Conservation (phyloP, 2,329 filamentous ascomycete genomes). For the Monosporascus ibericus region DNA sequence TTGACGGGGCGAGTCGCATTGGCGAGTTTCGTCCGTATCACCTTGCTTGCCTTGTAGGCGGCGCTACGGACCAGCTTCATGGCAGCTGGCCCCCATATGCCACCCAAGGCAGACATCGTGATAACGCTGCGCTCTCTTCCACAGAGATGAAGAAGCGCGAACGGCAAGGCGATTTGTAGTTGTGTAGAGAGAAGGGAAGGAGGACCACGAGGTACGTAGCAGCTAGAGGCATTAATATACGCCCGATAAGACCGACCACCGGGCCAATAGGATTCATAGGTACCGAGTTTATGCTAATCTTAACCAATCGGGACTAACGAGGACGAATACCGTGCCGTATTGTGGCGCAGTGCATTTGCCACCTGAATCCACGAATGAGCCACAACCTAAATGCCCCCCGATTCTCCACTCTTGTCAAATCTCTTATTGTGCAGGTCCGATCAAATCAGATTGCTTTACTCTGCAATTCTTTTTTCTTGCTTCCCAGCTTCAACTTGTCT, state of each 20-base stretch:
- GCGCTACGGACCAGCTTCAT: slow-evolving; percentile 49
- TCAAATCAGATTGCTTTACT: background rate
- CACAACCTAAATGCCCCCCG: background rate
- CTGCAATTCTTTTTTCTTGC: slow-evolving; percentile 6
- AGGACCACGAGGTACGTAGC: background rate
- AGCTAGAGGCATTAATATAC: background rate
- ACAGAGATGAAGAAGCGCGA: slow-evolving; percentile 8
- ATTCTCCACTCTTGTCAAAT: slow-evolving; percentile 5
- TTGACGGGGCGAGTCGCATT: slow-evolving; percentile 38
- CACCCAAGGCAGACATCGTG: slow-evolving; percentile 50
- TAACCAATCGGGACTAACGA: too few species aligned
- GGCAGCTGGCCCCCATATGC: slow-evolving; percentile 51
- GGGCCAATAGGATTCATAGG: background rate
- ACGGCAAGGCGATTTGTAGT: slow-evolving; percentile 5
- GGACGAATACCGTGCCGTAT: too few species aligned
- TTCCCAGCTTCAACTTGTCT: slow-evolving; percentile 1
- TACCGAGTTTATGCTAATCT: too few species aligned
- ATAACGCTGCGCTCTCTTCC: slow-evolving; percentile 17
- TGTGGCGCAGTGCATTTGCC: too few species aligned
- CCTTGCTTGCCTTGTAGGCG: slow-evolving; percentile 43
- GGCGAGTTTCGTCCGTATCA: slow-evolving; percentile 44
- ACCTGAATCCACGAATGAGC: too few species aligned
- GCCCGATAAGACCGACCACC: background rate
- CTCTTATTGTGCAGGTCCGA: too few species aligned
- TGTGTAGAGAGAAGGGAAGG: slow-evolving; percentile 1